Conservation (phyloP, 192 early-diverging fungal species). For the Coemansia sp. region DNA sequence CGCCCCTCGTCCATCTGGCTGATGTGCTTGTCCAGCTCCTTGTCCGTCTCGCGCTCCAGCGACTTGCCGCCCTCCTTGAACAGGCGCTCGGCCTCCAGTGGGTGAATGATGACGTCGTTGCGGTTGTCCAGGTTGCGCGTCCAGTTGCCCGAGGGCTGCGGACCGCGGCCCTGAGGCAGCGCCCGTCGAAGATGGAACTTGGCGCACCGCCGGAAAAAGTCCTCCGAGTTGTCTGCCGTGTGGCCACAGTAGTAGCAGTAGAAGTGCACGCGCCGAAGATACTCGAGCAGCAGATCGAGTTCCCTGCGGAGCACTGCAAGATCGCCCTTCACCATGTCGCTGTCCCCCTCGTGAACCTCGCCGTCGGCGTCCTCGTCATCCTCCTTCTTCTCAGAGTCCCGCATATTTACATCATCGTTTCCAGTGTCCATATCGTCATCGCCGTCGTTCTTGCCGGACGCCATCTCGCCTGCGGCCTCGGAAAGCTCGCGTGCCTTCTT, state of each 20-base stretch:
- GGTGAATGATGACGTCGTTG: slow-evolving; percentile 59
- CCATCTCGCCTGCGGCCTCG: slow-evolving; percentile 27
- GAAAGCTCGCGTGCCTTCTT: slow-evolving; percentile 41
- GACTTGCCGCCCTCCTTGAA: slow-evolving; percentile 55
- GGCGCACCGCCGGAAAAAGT: slow-evolving; percentile 78
- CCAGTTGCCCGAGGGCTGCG: slow-evolving; percentile 52
- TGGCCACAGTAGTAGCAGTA: slow-evolving; percentile 96
- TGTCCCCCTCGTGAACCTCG: slow-evolving; percentile 15
- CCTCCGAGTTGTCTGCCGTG: slow-evolving; percentile 81
- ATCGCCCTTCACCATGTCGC: slow-evolving; percentile 15
- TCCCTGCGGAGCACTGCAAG: slow-evolving; percentile 29
- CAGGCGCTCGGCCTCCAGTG: slow-evolving; percentile 55
- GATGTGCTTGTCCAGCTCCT: slow-evolving; percentile 48
- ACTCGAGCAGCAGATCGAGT: slow-evolving; percentile 84
- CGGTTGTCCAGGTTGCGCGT: slow-evolving; percentile 51
- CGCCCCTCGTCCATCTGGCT: slow-evolving; percentile 70
- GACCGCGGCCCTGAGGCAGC: slow-evolving; percentile 26
- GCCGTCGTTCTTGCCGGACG: slow-evolving; percentile 6
- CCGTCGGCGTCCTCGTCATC: slow-evolving; percentile 10
- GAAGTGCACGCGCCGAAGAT: slow-evolving; percentile 86
- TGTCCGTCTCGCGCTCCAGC: slow-evolving; percentile 55
- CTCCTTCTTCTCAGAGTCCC: slow-evolving; percentile 16
- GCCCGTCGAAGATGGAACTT: slow-evolving; percentile 60
- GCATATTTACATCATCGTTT: slow-evolving; percentile 22
- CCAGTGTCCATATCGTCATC: neutral